Percentiles rank a stretch among this genome's conserved stretches.
Evolutionary conservation across 78 protist genomes (phyloP).

Genomic region (Dictyostelium capitatum): DNA sequence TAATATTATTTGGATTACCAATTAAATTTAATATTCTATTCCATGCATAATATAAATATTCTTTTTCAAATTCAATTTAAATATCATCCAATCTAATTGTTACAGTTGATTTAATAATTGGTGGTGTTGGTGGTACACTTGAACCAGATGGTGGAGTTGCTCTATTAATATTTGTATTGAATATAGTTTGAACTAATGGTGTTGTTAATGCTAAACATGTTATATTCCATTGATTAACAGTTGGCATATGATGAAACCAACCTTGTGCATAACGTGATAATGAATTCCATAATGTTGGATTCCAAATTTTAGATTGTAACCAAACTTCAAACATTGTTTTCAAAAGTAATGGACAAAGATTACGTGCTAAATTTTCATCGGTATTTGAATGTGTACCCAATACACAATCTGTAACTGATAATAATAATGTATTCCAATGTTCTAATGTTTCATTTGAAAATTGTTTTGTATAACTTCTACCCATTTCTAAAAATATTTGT

Average conservation of each 20-base stretch:
- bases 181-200: slow-evolving; percentile 27
- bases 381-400: slow-evolving; percentile 9
- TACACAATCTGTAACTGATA: slow-evolving; percentile 44
- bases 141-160: no score
- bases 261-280: slow-evolving; percentile 33
- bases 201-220: slow-evolving; percentile 50
- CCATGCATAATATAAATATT: slow-evolving; percentile 48
- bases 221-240: slow-evolving; percentile 46
- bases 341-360: slow-evolving; percentile 58
- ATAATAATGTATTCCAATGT: slow-evolving; percentile 57
- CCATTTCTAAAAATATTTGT: slow-evolving; percentile 64
- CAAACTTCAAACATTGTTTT: slow-evolving; percentile 68
- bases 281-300: slow-evolving; percentile 41
- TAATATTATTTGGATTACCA: slow-evolving; percentile 66
- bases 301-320: slow-evolving; percentile 58
- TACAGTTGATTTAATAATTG: background rate
- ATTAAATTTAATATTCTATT: slow-evolving; percentile 26
- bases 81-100: slow-evolving; percentile 49
- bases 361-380: slow-evolving; percentile 31
- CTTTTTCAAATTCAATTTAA: slow-evolving; percentile 22
- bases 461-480: slow-evolving; percentile 25
- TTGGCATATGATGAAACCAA: slow-evolving; percentile 78
- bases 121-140: no score
- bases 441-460: slow-evolving; percentile 64
- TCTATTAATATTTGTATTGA: background rate